Conservation (phyloP, 257 asterid genomes). For the Craterostigma plantagineum region DNA sequence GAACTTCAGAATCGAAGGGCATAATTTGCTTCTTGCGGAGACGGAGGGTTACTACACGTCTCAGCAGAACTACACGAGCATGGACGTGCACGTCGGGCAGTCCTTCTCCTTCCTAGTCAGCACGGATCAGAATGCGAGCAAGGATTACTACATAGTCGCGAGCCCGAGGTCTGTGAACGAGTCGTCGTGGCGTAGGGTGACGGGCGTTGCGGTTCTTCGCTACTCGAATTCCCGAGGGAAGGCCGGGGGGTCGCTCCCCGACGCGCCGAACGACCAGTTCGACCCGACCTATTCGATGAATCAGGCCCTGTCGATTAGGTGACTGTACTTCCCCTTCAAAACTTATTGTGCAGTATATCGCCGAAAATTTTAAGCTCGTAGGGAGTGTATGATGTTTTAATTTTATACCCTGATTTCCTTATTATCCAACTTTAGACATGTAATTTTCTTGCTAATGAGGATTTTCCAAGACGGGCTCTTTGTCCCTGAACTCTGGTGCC, state of each 20-base stretch:
- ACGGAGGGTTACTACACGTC: constrained; percentile 83
- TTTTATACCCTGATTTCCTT: too few species aligned
- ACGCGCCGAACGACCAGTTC: constrained; percentile 61
- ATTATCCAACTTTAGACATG: too few species aligned
- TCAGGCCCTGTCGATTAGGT: constrained; percentile 91
- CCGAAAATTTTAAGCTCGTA: too few species aligned
- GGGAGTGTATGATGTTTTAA: too few species aligned
- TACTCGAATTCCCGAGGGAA: constrained; percentile 68
- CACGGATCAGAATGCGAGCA: constrained; percentile 96
- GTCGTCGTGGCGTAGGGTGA: constrained; percentile 73
- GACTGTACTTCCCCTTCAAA: background rate
- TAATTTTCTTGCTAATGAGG: too few species aligned
- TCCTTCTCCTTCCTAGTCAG: constrained; percentile 63
- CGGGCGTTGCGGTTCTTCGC: constrained; percentile 79
- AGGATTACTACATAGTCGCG: constrained; percentile 84
- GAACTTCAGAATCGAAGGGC: constrained; percentile 80
- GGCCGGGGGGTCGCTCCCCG: constrained; percentile 78
- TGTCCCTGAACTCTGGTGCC: too few species aligned
- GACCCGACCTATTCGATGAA: constrained; percentile 45
- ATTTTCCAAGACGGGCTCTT: too few species aligned
- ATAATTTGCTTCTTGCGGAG: constrained; percentile 74
- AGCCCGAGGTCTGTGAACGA: constrained; percentile 85
- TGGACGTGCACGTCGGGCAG: constrained; percentile 92
- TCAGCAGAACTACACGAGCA: constrained; percentile 60
- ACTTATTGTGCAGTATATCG: too few species aligned